Conservation (phyloP, 2,329 filamentous ascomycete genomes). For the Penicillium psychrosexuale region DNA sequence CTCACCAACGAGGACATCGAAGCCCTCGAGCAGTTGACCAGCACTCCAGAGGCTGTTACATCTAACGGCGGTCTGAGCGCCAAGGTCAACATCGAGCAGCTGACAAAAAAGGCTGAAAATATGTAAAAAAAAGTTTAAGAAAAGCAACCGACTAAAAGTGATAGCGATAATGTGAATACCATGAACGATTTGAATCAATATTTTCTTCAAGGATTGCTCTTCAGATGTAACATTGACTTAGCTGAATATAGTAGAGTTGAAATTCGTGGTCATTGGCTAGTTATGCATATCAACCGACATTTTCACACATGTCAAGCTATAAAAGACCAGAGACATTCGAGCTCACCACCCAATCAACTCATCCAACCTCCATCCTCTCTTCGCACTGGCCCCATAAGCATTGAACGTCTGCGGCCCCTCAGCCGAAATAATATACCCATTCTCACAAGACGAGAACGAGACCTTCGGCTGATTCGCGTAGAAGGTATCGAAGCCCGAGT, state of each 20-base stretch:
- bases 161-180: conserved; percentile 18
- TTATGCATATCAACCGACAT: neutral
- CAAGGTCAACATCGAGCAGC: conserved; percentile 38
- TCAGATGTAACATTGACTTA: neutral
- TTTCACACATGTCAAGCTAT: neutral
- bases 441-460: conserved; percentile 52
- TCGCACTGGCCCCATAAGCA: conserved; percentile 15
- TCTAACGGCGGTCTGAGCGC: conserved; percentile 28
- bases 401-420: conserved; percentile 52
- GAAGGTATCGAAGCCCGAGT: conserved; percentile 50
- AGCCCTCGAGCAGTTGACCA: conserved; percentile 42
- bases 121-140: conserved; percentile 26
- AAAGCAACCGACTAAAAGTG: conserved; percentile 3
- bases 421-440: conserved; percentile 55
- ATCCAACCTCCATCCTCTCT: conserved; percentile 8
- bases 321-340: neutral
- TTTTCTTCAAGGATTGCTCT: conserved; percentile 6
- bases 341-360: conserved; percentile 4
- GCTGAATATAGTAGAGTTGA: neutral
- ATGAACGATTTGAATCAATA: neutral
- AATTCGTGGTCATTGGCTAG: neutral
- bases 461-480: conserved; percentile 54
- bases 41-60: conserved; percentile 21
- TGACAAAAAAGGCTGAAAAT: conserved; percentile 38
- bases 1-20: conserved; percentile 45